These are phyloP conservation scores for Catunica adiposa DNA, from an alignment of 2,329 filamentous ascomycete species.

Conservation along the genomic window DNA sequence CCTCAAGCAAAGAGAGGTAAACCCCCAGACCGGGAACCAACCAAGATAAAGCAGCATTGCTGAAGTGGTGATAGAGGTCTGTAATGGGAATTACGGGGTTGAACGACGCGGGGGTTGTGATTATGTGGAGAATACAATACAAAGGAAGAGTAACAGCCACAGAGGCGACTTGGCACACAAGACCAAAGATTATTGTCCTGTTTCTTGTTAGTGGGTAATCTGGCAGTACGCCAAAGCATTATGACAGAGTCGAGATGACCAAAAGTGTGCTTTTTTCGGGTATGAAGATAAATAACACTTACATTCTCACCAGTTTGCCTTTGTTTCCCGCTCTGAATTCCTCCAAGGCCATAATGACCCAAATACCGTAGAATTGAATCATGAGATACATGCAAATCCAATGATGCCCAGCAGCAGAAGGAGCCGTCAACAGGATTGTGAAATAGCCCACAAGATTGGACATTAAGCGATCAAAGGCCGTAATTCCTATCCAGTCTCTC, in stretches of 20 bases:
- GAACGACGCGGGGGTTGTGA: not conserved
- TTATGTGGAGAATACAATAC: constrained; percentile 7
- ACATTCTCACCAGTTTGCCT: not conserved
- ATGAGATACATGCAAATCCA: constrained; percentile 1
- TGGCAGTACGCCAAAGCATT: too few relatives aligned
- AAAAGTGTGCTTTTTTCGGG: too few relatives aligned
- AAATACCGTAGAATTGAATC: constrained; percentile 9
- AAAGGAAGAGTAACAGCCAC: constrained; percentile 4
- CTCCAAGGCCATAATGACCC: constrained; percentile 5
- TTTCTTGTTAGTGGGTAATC: constrained; percentile 2
- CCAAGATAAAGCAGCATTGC: too few relatives aligned
- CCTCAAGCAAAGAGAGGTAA: too few relatives aligned
- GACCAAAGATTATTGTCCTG: constrained; percentile 7
- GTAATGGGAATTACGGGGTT: not conserved
- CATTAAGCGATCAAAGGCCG: constrained; percentile 4
- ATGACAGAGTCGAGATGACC: too few relatives aligned
- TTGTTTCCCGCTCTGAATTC: constrained; percentile 6
- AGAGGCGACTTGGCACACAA: constrained; percentile 6
- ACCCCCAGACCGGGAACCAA: too few relatives aligned
- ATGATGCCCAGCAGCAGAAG: not conserved
- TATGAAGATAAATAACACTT: too few relatives aligned
- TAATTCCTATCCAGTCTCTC: not conserved
- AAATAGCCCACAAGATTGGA: constrained; percentile 7
- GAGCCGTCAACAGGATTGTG: constrained; percentile 3
- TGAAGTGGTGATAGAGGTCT: not conserved